Base-by-base conservation (phyloP, 2,329 filamentous ascomycete genomes). In the Lithohypha guttulata region DNA sequence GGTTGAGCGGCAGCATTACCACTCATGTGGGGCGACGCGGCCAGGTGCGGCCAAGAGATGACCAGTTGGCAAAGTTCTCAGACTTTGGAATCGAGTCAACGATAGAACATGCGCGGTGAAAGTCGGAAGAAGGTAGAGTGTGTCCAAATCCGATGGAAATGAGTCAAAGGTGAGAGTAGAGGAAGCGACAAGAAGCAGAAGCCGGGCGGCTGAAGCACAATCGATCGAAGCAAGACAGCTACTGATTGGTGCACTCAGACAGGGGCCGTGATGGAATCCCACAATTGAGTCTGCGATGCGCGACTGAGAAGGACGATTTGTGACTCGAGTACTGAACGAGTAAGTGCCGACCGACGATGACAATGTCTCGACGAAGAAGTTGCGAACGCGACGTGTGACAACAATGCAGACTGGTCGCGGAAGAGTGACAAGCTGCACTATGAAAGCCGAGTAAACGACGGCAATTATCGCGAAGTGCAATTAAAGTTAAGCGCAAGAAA, bases 11-110 rank as follows among this genome's bases (percentile, higher is more conserved):
- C 39, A 44, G 48, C 39, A 42, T 43, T 51, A 40, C 48, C 46
- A 46, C 50, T 53, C 50, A 53, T 53, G 50, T 51, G 50, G 50
- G 50, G 50, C 50, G 45, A 50, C 23, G 19, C 45, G 50, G 44
- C 47, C 49, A 39, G 33, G 32, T 30, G 34, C 37, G 44, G 46
- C 45, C 47, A 38, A 14, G 19, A 21, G 30, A 31, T 39, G n/a
- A 28, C 11, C 6, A 23, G n/a, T n/a, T n/a, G n/a, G n/a, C n/a
- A n/a, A n/a, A n/a, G n/a, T n/a, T n/a, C n/a, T n/a, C n/a, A n/a
- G n/a, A n/a, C n/a, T n/a, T 13, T 10, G 35, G n/a, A 22, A 13
- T 23, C 34, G 13, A 27, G 34, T 19, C 25, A 27, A 32, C 27
- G 18, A 20, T 25, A 15, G 32, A 15, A 22, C 17, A 42, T 29